Base-by-base conservation (phyloP, 352 stramenopile species). In the Pythium apleroticum region DNA sequence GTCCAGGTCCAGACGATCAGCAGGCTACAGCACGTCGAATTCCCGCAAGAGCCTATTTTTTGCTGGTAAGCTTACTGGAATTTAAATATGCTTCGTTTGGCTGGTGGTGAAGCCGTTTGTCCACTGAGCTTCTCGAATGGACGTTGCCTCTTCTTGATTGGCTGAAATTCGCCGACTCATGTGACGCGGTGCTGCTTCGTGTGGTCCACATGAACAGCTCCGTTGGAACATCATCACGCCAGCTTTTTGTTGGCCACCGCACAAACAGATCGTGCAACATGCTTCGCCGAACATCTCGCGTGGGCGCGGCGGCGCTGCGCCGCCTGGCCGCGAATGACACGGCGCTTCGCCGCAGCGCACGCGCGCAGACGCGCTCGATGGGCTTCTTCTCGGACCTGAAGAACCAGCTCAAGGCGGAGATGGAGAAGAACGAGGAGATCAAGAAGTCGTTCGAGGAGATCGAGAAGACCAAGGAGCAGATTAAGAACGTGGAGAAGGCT, bases 381-480 rank as follows among this genome's bases (percentile, higher is more conserved):
- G 80, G 83, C 22, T 86, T 91, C 71, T 91, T 90, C 61, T 85
- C 78, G 52, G 78, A 92, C 60, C 56, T 91, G 43, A 93, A 90
- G 72, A 89, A 91, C 57, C 81, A 90, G 60, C 72, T 92, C 37
- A 86, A 91, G 68, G 84, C 76, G 52, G 86, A 94, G 67, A 76
- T 92, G 60, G 80, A 90, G 50, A 91, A 91, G 73, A 90, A 90
- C 63, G 77, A 88, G 63, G 81, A 90, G 74, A 71, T 90, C 57
- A 90, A 90, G 60, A 89, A 91, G 57, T 87, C 77, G 11, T 78
- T 91, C 17, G 80, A 93, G 58, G 81, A 92, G 66, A 71, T 90
- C 52, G 74, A 88, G 54, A 85, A 89, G 66, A 86, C 80, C 41
- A 89, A 89, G 60, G 72, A 90, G 37, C 75, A 89, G 71, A 76